These are phyloP conservation scores for Scheffersomyces ergatensis DNA, from an alignment of 805 yeast genomes.

Conservation along the genomic window DNA sequence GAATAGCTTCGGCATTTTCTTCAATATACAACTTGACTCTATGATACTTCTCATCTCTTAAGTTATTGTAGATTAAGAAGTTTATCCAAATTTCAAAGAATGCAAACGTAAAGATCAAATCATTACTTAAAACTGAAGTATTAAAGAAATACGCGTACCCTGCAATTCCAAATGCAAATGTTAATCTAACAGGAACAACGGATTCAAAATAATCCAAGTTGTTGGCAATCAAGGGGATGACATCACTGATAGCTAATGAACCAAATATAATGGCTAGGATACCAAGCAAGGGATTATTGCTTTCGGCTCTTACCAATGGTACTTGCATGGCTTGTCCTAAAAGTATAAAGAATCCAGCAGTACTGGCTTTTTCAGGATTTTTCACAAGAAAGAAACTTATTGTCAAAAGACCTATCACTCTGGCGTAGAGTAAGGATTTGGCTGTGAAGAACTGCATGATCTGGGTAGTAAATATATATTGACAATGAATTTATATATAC, in stretches of 20 bases:
- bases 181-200: conserved; percentile 56
- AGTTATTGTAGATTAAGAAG: conserved; percentile 56
- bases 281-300: conserved; percentile 48
- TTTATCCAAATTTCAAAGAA: conserved; percentile 72
- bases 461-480: no score
- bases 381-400: conserved; percentile 46
- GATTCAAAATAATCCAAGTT: conserved; percentile 54
- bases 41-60: conserved; percentile 61
- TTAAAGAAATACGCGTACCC: conserved; percentile 47
- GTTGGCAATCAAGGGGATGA: conserved; percentile 56
- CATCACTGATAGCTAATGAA: conserved; percentile 48
- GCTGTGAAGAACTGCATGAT: conserved; percentile 54
- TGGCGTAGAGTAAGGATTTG: conserved; percentile 43
- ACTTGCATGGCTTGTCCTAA: conserved; percentile 61
- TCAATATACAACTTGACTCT: conserved; percentile 42
- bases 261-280: conserved; percentile 45
- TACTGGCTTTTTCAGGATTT: conserved; percentile 44
- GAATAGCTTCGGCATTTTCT: conserved; percentile 36
- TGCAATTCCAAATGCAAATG: conserved; percentile 48
- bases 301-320: conserved; percentile 26
- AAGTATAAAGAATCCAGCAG: conserved; percentile 47
- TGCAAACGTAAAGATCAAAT: conserved; percentile 55
- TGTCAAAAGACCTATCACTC: conserved; percentile 44
- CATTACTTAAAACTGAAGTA: conserved; percentile 54
- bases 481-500: no score